Evolutionary conservation across 73 alveolate genomes (phyloP).

Genomic region (Stentor roeselii): DNA sequence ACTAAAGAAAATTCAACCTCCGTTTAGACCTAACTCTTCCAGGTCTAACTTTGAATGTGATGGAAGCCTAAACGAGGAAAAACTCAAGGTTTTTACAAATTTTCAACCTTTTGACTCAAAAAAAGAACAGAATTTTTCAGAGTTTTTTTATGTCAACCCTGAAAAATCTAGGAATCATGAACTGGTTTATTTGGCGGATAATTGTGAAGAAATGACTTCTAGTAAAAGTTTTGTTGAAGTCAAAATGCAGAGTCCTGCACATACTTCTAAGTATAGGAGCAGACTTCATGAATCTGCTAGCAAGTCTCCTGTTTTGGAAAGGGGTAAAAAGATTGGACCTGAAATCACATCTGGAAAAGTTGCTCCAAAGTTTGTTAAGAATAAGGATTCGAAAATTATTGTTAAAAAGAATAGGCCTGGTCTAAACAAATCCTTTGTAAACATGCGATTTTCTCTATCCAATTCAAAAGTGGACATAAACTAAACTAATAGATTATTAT

Average conservation of each 20-base stretch:
- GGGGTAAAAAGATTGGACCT: background rate
- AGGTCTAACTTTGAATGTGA: slow-evolving; percentile 25
- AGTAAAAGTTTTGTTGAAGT: background rate
- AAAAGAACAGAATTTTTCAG: background rate
- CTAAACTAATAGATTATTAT: too few species aligned
- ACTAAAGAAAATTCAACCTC: slow-evolving; percentile 1
- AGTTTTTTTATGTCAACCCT: too few species aligned
- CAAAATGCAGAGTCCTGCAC: background rate
- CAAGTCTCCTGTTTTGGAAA: background rate
- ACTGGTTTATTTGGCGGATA: background rate
- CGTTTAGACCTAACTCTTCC: slow-evolving; percentile 23
- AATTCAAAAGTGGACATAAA: too few species aligned
- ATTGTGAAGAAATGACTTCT: background rate
- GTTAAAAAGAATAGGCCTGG: background rate
- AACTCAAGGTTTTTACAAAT: background rate
- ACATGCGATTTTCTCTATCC: too few species aligned
- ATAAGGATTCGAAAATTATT: background rate
- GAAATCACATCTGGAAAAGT: background rate
- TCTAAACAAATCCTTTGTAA: background rate
- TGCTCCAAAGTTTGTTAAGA: background rate
- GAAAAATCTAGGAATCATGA: background rate
- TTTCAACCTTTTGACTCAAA: background rate
- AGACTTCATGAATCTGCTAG: background rate
- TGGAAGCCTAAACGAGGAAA: background rate
- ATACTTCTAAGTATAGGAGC: background rate